Conservation (phyloP, 164 flowering plant genomes). For the Platanus orientalis region DNA sequence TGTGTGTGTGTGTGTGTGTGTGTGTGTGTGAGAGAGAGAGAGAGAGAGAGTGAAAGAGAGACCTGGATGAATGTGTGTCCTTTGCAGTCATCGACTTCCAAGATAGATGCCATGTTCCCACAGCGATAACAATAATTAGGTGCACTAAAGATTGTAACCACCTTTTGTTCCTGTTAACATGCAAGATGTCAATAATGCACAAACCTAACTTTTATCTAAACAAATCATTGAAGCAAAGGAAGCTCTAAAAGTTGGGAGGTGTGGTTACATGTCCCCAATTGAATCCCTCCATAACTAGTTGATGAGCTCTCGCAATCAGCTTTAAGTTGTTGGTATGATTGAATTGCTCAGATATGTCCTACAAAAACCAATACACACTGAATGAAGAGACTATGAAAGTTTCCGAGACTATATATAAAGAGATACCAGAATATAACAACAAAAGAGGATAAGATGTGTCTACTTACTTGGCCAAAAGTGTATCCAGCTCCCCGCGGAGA, state of each 20-base stretch:
- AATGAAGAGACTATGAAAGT: not conserved
- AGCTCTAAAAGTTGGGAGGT: not conserved
- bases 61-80: constrained; percentile 98
- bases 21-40: not conserved
- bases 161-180: constrained; percentile 88
- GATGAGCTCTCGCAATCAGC: constrained; percentile 97
- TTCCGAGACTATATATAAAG: not conserved
- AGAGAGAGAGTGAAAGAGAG: constrained; percentile 16
- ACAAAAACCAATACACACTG: constrained; percentile 5
- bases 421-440: not conserved
- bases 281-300: constrained; percentile 97
- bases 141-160: constrained; percentile 96
- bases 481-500: constrained; percentile 98
- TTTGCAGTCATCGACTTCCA: constrained; percentile 96
- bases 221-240: not conserved
- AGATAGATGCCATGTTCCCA: constrained; percentile 97
- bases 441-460: not conserved
- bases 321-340: constrained; percentile 87
- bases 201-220: not conserved
- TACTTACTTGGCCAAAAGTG: constrained; percentile 78
- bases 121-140: constrained; percentile 98
- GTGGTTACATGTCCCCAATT: constrained; percentile 92
- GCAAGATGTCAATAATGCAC: not conserved
- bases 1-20: not conserved
- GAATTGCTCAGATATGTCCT: constrained; percentile 99